phyloP scores from a whole-genome alignment of 148 eudicot genomes.

The Tetragonia tetragonoides region DNA sequence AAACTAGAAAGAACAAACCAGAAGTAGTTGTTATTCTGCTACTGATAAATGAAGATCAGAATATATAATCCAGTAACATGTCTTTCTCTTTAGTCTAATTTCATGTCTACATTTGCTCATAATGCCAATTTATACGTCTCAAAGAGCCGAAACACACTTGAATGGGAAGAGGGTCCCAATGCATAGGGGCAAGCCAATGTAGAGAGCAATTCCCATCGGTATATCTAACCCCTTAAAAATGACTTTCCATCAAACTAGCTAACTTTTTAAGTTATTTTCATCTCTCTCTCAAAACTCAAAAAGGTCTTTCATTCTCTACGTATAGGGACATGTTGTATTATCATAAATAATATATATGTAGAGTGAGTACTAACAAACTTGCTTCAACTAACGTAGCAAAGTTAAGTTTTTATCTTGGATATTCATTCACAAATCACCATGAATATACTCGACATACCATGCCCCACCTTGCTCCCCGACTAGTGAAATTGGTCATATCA shows the following conservation, averaged over 20 bases:
- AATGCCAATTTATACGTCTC: slow-evolving; percentile 2
- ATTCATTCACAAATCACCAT: too few species aligned
- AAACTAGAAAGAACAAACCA: too few species aligned
- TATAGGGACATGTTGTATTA: neutral
- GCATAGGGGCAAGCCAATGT: slow-evolving; percentile 6
- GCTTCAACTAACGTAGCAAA: too few species aligned
- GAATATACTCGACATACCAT: too few species aligned
- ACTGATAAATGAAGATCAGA: too few species aligned
- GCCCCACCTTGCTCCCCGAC: too few species aligned
- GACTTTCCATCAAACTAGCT: slow-evolving; percentile 29
- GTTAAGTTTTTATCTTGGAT: too few species aligned
- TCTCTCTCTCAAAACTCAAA: neutral
- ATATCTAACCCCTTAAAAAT: slow-evolving; percentile 29
- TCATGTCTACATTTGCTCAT: neutral
- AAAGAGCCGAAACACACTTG: slow-evolving; percentile 9
- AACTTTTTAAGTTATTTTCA: neutral
- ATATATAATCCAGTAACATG: slow-evolving; percentile 10
- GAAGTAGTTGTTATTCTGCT: too few species aligned
- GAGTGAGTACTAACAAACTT: too few species aligned
- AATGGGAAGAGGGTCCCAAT: slow-evolving; percentile 2
- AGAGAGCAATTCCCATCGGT: neutral
- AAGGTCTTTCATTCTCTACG: slow-evolving; percentile 8
- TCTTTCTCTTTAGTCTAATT: slow-evolving; percentile 6
- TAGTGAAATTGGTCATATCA: too few species aligned
- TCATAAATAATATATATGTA: neutral